These are phyloP conservation scores for Helotiales sp. DNA, from an alignment of 2,329 filamentous ascomycete species.

Conservation along the genomic window DNA sequence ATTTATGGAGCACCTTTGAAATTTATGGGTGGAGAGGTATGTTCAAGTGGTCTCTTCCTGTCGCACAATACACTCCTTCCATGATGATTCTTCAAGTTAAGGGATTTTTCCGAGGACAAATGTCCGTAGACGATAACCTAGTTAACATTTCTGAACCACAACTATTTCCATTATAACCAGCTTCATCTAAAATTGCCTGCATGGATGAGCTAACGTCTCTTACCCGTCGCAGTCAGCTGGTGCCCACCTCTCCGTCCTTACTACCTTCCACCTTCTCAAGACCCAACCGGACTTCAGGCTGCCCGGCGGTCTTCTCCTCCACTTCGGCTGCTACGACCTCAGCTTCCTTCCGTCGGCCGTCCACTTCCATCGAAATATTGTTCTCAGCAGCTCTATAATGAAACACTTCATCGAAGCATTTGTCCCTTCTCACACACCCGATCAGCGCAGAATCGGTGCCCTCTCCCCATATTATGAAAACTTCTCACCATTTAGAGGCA, in stretches of 20 bases:
- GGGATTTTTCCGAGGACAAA: constrained; percentile 29
- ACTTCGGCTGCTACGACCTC: constrained; percentile 59
- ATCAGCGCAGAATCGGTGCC: constrained; percentile 49
- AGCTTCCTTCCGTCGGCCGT: constrained; percentile 48
- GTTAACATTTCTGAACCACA: constrained; percentile 22
- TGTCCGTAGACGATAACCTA: constrained; percentile 11
- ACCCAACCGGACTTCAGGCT: constrained; percentile 48
- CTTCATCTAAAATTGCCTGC: too few species aligned
- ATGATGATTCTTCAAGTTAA: constrained; percentile 30
- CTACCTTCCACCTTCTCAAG: constrained; percentile 53
- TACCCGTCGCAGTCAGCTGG: constrained; percentile 53
- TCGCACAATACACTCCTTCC: background rate
- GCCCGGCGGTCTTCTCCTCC: constrained; percentile 55
- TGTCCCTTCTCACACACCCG: constrained; percentile 48
- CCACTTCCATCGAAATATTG: constrained; percentile 33
- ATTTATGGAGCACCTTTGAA: constrained; percentile 49
- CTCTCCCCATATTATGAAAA: constrained; percentile 58
- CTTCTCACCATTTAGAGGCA: constrained; percentile 41
- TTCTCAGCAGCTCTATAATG: constrained; percentile 55
- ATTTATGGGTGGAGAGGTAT: constrained; percentile 53
- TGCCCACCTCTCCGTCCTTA: constrained; percentile 53
- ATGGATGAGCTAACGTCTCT: background rate
- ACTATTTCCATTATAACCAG: too few species aligned
- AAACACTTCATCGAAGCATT: constrained; percentile 52
- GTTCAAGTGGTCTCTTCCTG: constrained; percentile 14